These are phyloP conservation scores for Colletotrichum tropicale DNA, from an alignment of 2,329 filamentous ascomycete species.

Conservation along the genomic window DNA sequence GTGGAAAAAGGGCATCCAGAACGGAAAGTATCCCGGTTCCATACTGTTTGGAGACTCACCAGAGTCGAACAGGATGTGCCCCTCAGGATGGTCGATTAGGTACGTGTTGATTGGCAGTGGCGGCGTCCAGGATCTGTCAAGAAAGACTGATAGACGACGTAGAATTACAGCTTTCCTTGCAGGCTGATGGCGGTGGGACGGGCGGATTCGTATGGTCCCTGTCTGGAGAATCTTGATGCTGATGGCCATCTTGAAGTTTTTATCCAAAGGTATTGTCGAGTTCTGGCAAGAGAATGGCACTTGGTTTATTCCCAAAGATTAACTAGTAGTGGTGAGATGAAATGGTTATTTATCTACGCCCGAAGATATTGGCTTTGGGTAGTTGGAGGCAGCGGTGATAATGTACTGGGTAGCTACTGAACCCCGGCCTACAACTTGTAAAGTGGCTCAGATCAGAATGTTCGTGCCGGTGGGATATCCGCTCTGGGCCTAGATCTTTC, in stretches of 20 bases:
- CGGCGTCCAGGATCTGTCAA: background rate
- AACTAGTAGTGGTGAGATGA: background rate
- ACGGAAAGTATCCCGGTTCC: background rate
- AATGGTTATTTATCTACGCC: background rate
- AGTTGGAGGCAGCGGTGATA: too few relatives aligned
- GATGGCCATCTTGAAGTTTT: background rate
- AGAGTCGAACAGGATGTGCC: background rate
- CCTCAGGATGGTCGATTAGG: background rate
- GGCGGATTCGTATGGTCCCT: background rate
- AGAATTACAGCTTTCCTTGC: background rate
- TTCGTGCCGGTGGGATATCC: background rate
- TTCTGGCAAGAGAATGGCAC: fast-evolving
- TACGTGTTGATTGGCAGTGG: background rate
- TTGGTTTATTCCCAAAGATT: background rate
- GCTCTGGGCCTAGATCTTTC: background rate
- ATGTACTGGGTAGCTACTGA: background rate
- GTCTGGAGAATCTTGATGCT: background rate
- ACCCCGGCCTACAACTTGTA: background rate
- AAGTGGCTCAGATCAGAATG: background rate
- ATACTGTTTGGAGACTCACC: background rate
- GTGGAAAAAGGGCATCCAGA: background rate
- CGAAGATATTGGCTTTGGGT: too few relatives aligned
- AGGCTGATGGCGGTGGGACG: background rate
- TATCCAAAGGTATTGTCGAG: background rate
- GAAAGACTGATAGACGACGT: background rate